These are phyloP conservation scores for Starmerella riodocensis DNA, from an alignment of 805 yeast species.

Conservation along the genomic window DNA sequence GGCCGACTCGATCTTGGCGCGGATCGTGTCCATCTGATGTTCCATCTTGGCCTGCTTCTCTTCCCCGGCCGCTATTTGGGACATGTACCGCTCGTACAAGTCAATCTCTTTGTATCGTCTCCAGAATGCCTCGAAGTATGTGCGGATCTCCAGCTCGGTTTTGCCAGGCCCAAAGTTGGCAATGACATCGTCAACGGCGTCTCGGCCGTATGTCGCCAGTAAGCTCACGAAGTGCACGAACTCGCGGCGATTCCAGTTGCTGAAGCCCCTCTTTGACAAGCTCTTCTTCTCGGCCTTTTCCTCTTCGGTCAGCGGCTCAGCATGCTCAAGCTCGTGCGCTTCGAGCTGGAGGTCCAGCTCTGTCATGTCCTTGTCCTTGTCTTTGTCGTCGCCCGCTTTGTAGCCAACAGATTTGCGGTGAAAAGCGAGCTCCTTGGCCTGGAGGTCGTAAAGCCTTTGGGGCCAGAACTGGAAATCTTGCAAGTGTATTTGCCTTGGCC, in stretches of 20 bases:
- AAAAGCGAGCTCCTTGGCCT: conserved; percentile 69
- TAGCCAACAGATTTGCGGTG: conserved; percentile 56
- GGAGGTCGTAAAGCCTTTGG: conserved; percentile 55
- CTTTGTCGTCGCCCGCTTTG: conserved; percentile 48
- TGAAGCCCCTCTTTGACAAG: conserved; percentile 53
- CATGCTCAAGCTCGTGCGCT: conserved; percentile 59
- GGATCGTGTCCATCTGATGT: conserved; percentile 64
- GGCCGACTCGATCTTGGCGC: conserved; percentile 59
- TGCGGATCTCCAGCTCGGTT: conserved; percentile 61
- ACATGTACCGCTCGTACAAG: conserved; percentile 71
- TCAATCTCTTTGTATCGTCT: conserved; percentile 61
- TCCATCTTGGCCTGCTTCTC: conserved; percentile 54
- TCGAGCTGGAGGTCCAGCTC: conserved; percentile 38
- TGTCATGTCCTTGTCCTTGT: conserved; percentile 32
- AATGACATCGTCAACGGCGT: conserved; percentile 56
- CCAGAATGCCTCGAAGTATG: conserved; percentile 77
- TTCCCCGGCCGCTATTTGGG: conserved; percentile 79
- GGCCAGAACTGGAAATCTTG: conserved; percentile 90
- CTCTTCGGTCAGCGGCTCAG: conserved; percentile 63
- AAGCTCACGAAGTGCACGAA: conserved; percentile 67
- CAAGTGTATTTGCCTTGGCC: conserved; percentile 70
- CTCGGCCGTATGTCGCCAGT: conserved; percentile 69
- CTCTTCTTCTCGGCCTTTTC: conserved; percentile 60
- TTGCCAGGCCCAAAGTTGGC: conserved; percentile 65
- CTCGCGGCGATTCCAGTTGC: conserved; percentile 78